Evolutionary conservation across 192 early-diverging fungal genomes (phyloP), one percentile per base, ranked within the genome.

Genomic region (Coemansia aciculifera): DNA sequence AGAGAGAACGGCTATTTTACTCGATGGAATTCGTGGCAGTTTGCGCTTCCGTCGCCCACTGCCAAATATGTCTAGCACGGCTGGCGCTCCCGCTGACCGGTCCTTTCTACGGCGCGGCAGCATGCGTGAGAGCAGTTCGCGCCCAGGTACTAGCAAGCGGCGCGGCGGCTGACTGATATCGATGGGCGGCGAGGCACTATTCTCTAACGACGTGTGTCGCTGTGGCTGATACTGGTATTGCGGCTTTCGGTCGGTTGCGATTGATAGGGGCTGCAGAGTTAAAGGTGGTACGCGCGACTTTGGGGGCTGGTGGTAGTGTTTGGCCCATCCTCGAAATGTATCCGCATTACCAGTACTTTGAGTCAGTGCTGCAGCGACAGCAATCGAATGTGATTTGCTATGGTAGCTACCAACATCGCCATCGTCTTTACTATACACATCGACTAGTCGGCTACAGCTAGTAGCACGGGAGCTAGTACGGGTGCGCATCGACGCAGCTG

Each of bases 1-100:
- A 19, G 78, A 75, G 0, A 81, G 67, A 9, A 81, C 56, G 11
- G 78, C 78, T 3, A 74, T 75, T 62, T 81, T 81, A 51, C 66
- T 72, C 8, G 78, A 81, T 36, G 78, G 78, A 17, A 66, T 74
- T 2, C 78, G 63, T 4, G 73, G 64, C 11, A 74, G 27, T 23
- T 61, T 66, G 24, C 77, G 51, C 10, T 38, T 31, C 13, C 49
- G 52, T 37, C 42, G 23, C 3, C 43, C 36, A 44, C 37, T 34
- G 23, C 48, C 48, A 46, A 69, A 69, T n/a, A 69, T 69, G 17
- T 69, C 67, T 5, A 68, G 9, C 0, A 38, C 36, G n/a, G 59
- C 36, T 1, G 34, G 59, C 2, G 34, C 6, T 19, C 19, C 21
- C n/a, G 59, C 21, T 10, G 66, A 12, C 1, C 29, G 38, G 36